These are phyloP conservation scores for Solanum chacoense DNA, from an alignment of 305 asterid genomes.

Conservation along the genomic window DNA sequence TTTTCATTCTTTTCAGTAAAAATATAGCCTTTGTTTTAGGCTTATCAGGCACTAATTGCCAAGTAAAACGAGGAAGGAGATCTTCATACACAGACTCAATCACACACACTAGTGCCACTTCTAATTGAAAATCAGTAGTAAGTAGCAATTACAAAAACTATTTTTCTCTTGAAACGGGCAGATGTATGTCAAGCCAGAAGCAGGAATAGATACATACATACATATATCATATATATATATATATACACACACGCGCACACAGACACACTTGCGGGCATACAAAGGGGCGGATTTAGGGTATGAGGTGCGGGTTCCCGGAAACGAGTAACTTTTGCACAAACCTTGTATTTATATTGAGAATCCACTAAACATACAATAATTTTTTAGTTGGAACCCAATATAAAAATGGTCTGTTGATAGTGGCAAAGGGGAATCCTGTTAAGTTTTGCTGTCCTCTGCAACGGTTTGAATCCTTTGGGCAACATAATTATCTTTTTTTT, in stretches of 20 bases:
- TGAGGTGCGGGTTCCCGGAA: neutral
- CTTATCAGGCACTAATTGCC: neutral
- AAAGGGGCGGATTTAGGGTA: neutral
- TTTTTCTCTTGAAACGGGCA: neutral
- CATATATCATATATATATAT: neutral
- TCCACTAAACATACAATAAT: neutral
- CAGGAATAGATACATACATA: neutral
- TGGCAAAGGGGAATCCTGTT: neutral
- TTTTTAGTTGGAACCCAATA: neutral
- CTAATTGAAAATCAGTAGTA: neutral
- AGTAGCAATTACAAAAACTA: neutral
- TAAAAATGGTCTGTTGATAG: neutral
- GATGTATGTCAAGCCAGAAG: neutral
- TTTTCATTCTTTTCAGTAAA: neutral
- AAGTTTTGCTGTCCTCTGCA: neutral
- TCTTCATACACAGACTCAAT: neutral
- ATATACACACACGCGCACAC: rapidly evolving
- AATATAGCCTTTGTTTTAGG: neutral
- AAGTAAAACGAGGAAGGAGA: neutral
- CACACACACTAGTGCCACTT: neutral
- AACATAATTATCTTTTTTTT: neutral
- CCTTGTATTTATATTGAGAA: neutral
- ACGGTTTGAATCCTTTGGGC: neutral
- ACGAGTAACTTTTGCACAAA: neutral
- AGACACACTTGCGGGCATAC: neutral